Evolutionary conservation across 2,329 filamentous ascomycete species (phyloP).

Genomic region (Alternaria viburni): DNA sequence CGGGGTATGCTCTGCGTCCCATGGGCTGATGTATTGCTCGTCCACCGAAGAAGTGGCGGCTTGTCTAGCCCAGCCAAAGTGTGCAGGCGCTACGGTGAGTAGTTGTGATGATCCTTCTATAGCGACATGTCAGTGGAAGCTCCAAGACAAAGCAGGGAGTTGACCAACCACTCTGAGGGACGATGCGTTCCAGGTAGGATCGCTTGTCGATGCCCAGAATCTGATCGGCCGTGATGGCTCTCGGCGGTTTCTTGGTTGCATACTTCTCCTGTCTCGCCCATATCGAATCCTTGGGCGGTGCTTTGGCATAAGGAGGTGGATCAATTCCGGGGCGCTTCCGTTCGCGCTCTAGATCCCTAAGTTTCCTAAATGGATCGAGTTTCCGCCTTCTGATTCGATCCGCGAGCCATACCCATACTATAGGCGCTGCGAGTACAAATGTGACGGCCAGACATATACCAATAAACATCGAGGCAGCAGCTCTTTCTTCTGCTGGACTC

Average conservation of each 20-base stretch:
- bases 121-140: neutral
- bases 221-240: conserved; percentile 8
- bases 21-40: conserved; percentile 9
- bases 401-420: conserved; percentile 3
- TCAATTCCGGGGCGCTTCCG: neutral
- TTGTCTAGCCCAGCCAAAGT: neutral
- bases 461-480: neutral
- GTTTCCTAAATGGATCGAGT: neutral
- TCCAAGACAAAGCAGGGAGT: neutral
- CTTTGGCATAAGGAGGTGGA: neutral
- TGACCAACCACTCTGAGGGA: conserved; percentile 2
- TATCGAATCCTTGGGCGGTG: neutral
- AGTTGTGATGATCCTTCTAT: conserved; percentile 9
- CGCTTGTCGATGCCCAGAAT: conserved; percentile 15
- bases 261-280: conserved; percentile 4
- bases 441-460: conserved; percentile 1
- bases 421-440: neutral
- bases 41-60: neutral
- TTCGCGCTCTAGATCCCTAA: neutral
- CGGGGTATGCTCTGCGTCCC: conserved; percentile 15
- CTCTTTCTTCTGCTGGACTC: neutral
- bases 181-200: conserved; percentile 1
- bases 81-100: conserved; percentile 2
- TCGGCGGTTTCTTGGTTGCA: neutral
- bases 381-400: conserved; percentile 4